These are phyloP conservation scores for Leccinum variicolor DNA, from an alignment of 768 basidiomycete genomes.

Conservation along the genomic window DNA sequence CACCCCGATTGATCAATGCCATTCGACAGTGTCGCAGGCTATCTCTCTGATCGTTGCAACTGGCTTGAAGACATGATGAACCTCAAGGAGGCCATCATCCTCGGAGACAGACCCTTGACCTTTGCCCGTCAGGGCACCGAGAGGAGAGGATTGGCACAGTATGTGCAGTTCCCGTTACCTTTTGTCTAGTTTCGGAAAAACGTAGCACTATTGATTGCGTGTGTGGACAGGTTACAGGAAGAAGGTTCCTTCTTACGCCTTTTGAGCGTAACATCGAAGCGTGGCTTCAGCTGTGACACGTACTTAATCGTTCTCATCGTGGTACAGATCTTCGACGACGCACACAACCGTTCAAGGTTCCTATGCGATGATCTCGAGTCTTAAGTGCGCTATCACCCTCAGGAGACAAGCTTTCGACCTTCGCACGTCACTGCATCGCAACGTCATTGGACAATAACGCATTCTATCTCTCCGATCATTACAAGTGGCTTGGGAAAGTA, in stretches of 20 bases:
- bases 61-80: too few species aligned
- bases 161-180: slow-evolving; percentile 31
- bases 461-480: too few species aligned
- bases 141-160: slow-evolving; percentile 91
- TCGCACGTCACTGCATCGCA: too few species aligned
- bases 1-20: too few species aligned
- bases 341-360: slow-evolving; percentile 89
- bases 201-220: neutral
- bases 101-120: too few species aligned
- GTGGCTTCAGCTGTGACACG: slow-evolving; percentile 98
- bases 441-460: too few species aligned
- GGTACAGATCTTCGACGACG: slow-evolving; percentile 89
- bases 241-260: slow-evolving; percentile 84
- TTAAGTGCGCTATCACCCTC: slow-evolving; percentile 48
- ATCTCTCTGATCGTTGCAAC: too few species aligned
- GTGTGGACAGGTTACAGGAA: slow-evolving; percentile 69
- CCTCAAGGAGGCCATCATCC: too few species aligned
- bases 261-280: slow-evolving; percentile 98
- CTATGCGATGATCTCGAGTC: slow-evolving; percentile 88
- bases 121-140: too few species aligned
- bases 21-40: too few species aligned
- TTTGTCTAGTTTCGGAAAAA: neutral
- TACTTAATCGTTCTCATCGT: slow-evolving; percentile 91
- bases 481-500: too few species aligned
- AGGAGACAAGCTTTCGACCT: too few species aligned